phyloP scores from a whole-genome alignment of 345 rosid species.

The Rhodamnia argentea region DNA sequence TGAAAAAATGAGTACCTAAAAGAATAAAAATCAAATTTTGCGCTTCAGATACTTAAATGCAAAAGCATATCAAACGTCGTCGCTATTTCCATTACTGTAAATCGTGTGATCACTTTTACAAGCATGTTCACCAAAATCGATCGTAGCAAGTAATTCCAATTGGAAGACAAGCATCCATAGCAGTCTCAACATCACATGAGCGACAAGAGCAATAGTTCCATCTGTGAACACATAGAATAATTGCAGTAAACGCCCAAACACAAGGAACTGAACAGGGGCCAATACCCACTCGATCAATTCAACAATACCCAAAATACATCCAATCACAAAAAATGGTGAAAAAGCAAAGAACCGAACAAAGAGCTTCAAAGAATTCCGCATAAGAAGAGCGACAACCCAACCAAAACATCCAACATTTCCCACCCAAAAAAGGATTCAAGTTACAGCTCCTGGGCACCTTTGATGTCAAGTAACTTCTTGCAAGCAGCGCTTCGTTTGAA shows the following conservation, averaged over 20 bases:
- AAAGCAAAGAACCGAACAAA: neutral
- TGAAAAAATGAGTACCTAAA: neutral
- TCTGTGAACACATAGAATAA: neutral
- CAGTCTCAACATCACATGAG: neutral
- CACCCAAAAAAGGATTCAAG: neutral
- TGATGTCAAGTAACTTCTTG: conserved; percentile 42
- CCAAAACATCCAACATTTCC: neutral
- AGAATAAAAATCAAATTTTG: neutral
- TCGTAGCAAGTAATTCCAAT: neutral
- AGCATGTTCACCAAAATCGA: neutral
- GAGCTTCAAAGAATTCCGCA: neutral
- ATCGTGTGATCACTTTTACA: neutral
- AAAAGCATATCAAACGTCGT: neutral
- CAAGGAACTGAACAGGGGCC: neutral
- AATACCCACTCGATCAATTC: neutral
- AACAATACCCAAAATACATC: neutral
- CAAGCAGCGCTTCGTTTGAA: conserved; percentile 40
- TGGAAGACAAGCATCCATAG: neutral
- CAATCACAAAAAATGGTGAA: too few species aligned
- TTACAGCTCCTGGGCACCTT: conserved; percentile 35
- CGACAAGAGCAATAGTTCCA: neutral
- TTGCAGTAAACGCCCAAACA: neutral
- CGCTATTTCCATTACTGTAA: neutral
- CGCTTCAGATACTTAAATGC: neutral
- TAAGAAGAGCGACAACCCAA: neutral